phyloP scores from a whole-genome alignment of 768 basidiomycete genomes.

The Strobilomyces dryophilus region DNA sequence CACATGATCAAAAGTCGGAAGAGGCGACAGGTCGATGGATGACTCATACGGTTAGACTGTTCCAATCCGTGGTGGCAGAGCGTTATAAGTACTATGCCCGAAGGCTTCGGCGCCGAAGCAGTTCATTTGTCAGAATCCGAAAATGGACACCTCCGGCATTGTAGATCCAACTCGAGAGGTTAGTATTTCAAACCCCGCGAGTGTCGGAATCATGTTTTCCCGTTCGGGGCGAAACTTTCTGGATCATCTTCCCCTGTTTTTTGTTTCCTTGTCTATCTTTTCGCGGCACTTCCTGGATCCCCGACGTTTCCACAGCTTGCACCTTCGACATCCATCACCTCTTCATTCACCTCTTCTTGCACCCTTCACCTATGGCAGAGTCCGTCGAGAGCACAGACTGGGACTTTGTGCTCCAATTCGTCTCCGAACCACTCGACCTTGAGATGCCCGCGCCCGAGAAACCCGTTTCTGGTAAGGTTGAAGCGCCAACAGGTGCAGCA shows the following conservation, averaged over 20 bases:
- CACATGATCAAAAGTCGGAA: constrained; percentile 56
- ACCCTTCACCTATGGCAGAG: constrained; percentile 14
- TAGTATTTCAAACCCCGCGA: constrained; percentile 8
- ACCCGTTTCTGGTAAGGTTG: constrained; percentile 25
- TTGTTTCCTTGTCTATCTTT: neutral
- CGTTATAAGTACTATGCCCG: too few relatives aligned
- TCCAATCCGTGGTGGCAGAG: too few relatives aligned
- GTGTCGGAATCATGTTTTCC: constrained; percentile 4
- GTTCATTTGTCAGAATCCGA: too few relatives aligned
- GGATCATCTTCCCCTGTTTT: constrained; percentile 24
- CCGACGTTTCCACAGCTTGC: neutral
- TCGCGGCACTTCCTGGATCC: neutral
- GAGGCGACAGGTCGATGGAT: constrained; percentile 10
- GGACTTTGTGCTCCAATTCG: constrained; percentile 61
- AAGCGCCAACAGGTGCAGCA: constrained; percentile 9
- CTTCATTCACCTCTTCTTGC: neutral
- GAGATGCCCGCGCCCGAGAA: constrained; percentile 36
- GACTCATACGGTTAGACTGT: constrained; percentile 8
- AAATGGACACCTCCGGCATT: constrained; percentile 6
- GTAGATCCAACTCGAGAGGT: constrained; percentile 15
- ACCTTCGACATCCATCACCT: neutral
- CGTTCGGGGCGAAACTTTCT: neutral
- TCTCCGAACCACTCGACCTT: constrained; percentile 41
- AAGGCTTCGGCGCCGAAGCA: too few relatives aligned
- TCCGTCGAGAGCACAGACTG: constrained; percentile 48